A percentile compares a stretch with the other conserved stretches of the same genome.
These are phyloP conservation scores for Trametes meyenii DNA, from an alignment of 768 basidiomycete genomes.

Conservation along the genomic window DNA sequence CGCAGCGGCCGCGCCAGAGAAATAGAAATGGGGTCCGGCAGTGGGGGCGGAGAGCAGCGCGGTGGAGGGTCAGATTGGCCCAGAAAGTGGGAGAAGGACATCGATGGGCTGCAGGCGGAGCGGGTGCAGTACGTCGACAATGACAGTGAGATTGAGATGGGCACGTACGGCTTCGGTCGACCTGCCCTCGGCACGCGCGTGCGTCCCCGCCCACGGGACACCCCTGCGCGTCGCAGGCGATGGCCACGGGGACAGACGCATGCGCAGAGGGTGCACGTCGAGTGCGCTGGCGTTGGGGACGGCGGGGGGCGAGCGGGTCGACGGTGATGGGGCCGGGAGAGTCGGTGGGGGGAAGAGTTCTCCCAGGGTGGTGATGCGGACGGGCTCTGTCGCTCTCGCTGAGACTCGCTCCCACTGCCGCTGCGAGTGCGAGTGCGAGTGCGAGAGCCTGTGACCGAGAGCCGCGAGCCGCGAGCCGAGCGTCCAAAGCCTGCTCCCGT, in stretches of 20 bases:
- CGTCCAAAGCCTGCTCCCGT: background rate
- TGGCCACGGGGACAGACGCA: background rate
- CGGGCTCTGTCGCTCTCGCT: background rate
- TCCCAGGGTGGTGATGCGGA: slow-evolving; percentile 3
- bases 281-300: background rate
- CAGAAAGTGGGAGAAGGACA: slow-evolving; percentile 9
- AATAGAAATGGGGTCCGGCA: background rate
- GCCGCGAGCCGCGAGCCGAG: too few relatives aligned
- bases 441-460: background rate
- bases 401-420: too few relatives aligned
- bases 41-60: background rate
- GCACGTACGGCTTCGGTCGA: slow-evolving; percentile 3
- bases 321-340: background rate
- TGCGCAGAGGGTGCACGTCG: background rate
- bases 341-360: background rate
- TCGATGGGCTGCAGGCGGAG: background rate
- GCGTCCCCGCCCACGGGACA: too few relatives aligned
- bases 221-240: background rate
- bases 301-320: background rate
- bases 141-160: too few relatives aligned
- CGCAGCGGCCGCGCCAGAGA: background rate
- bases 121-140: too few relatives aligned
- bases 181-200: background rate
- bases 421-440: too few relatives aligned
- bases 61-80: background rate